Percentiles rank a stretch among this genome's conserved stretches.
Conservation (phyloP, 2,329 filamentous ascomycete genomes). For the Fusarium temperatum region DNA sequence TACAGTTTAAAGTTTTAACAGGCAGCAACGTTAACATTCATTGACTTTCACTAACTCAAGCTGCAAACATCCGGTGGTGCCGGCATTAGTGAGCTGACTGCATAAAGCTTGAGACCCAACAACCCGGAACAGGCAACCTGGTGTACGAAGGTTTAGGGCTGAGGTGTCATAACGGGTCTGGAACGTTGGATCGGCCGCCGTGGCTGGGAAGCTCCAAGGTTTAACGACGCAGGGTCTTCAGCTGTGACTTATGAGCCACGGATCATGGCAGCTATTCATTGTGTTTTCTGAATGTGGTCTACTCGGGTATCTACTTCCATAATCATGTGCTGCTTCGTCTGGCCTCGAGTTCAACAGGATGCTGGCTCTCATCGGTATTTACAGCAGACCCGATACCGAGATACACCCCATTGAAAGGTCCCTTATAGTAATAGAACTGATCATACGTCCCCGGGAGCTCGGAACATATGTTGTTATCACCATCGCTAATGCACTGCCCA, state of each 20-base stretch:
- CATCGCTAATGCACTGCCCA: not conserved
- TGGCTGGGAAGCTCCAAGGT: not conserved
- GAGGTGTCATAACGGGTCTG: not conserved
- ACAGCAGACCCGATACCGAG: not conserved
- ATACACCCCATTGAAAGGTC: not conserved
- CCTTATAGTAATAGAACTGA: not conserved
- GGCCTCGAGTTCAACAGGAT: not conserved
- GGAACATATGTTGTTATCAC: not conserved
- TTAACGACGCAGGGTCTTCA: not conserved
- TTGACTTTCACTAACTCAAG: not conserved
- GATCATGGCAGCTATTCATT: not conserved
- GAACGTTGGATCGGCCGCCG: not conserved
- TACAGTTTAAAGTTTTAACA: not conserved
- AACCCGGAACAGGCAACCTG: not conserved
- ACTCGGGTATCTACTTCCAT: not conserved
- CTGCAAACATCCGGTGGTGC: not conserved
- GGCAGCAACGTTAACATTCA: not conserved
- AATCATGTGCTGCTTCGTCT: not conserved
- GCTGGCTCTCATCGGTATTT: not conserved
- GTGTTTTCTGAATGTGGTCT: too few relatives aligned
- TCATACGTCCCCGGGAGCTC: not conserved
- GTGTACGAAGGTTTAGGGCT: not conserved
- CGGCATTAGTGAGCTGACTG: conserved; percentile 9
- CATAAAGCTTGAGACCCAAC: not conserved
- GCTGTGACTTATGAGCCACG: not conserved